A percentile compares a stretch with the other conserved stretches of the same genome.
Conservation (phyloP, 805 yeast species). For the Allodekkera sacchari region DNA sequence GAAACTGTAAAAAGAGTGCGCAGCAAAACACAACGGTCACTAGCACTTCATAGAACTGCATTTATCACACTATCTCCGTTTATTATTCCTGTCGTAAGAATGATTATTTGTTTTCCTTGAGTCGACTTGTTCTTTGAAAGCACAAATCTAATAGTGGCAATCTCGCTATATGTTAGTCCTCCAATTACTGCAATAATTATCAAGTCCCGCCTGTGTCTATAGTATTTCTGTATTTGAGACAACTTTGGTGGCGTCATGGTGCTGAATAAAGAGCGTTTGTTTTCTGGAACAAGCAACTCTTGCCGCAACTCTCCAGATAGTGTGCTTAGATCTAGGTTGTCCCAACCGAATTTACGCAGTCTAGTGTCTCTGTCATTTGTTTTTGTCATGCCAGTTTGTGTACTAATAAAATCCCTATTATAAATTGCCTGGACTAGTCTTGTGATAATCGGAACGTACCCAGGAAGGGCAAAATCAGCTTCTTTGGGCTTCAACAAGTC, state of each 20-base stretch:
- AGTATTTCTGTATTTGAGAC: slow-evolving; percentile 5
- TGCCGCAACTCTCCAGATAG: slow-evolving; percentile 30
- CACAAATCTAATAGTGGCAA: slow-evolving; percentile 61
- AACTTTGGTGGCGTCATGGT: slow-evolving; percentile 17
- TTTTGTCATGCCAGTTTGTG: slow-evolving; percentile 7
- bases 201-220: slow-evolving; percentile 16
- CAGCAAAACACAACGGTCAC: slow-evolving; percentile 1
- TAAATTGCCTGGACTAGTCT: slow-evolving; percentile 66
- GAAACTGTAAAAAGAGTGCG: no score
- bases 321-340: slow-evolving; percentile 31
- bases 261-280: slow-evolving; percentile 19
- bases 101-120: slow-evolving; percentile 28
- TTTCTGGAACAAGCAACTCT: slow-evolving; percentile 23
- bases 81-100: slow-evolving; percentile 37
- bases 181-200: slow-evolving; percentile 59
- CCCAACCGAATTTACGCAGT: slow-evolving; percentile 32
- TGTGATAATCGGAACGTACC: slow-evolving; percentile 68
- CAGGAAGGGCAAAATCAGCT: slow-evolving; percentile 64
- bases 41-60: slow-evolving; percentile 6
- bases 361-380: slow-evolving; percentile 8
- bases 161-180: slow-evolving; percentile 80
- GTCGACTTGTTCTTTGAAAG: slow-evolving; percentile 33
- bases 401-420: slow-evolving; percentile 38
- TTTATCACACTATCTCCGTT: slow-evolving; percentile 27
- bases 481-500: slow-evolving; percentile 31